Base-by-base conservation (phyloP, 106 monocot genomes). In the Gastrodia elata region DNA sequence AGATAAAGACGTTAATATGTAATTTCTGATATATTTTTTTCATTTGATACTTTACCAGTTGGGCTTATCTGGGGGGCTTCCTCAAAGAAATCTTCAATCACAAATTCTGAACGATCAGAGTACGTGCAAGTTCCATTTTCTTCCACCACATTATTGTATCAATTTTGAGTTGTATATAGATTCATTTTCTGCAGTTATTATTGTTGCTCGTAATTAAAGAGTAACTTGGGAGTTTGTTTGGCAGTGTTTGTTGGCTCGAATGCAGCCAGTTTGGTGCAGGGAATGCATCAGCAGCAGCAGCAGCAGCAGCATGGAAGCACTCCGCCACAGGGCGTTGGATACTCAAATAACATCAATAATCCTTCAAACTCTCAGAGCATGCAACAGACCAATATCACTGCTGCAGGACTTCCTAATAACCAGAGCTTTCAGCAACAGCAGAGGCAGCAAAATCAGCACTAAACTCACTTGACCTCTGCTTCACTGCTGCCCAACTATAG, bases 71-170 rank as follows among this genome's bases (percentile, higher is more conserved):
- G 61, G 61, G 13, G 61, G 61, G 14, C 28, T 30, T 32, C 30
- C 61, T 32, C 61, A 61, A 61, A 61, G 61, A 61, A 61, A 61
- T 61, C 61, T 61, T 61, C 61, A 61, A 61, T 61, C 61, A 32
- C 61, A 61, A 61, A 61, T 61, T 61, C 8, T 61, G 30, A 61
- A 27, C 22, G 61, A 61, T 61, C 61, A 61, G 14, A 61, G 61
- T 61, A 61, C 5, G 32, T 61, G 2, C 27, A 11, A 61, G 30
- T 61, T 32, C 61, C 61, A 2, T 61, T 61, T 14, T 13, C 11
- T 13, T 61, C n/a, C n/a, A n/a, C n/a, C 11, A 32, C 28, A 30
- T 9, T 61, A 30, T 61, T 32, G 13, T 15, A 14, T 2, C 32
- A 30, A 61, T 61, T 59, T 59, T 32, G 30, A 52, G n/a, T n/a